Conservation (phyloP, 345 rosid genomes). For the Boechera stricta region DNA sequence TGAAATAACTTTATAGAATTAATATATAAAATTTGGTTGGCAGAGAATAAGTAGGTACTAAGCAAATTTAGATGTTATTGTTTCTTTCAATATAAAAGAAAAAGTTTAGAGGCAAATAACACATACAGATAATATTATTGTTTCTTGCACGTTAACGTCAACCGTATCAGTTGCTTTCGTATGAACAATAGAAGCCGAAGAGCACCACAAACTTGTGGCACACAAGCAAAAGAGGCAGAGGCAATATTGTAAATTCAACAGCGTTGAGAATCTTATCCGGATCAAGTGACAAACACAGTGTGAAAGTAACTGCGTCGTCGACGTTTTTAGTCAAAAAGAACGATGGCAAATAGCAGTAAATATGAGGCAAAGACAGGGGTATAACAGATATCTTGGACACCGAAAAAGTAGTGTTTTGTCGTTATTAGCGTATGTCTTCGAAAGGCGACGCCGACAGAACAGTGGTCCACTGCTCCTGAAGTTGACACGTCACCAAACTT, state of each 20-base stretch:
- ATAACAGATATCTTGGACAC: background rate
- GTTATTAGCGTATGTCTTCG: slow-evolving; percentile 36
- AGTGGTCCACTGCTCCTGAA: slow-evolving; percentile 51
- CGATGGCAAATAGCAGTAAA: slow-evolving; percentile 31
- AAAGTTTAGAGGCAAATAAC: background rate
- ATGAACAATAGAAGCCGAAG: slow-evolving; percentile 8
- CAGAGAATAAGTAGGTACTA: background rate
- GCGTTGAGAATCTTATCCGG: slow-evolving; percentile 42
- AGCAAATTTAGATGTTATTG: slow-evolving; percentile 15
- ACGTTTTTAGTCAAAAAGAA: slow-evolving; percentile 1
- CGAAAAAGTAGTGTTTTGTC: slow-evolving; percentile 66
- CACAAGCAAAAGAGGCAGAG: background rate
- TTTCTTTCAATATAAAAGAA: slow-evolving; percentile 3
- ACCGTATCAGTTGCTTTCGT: slow-evolving; percentile 25
- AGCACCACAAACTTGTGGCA: slow-evolving; percentile 23
- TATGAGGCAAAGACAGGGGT: slow-evolving; percentile 15
- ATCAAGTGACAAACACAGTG: slow-evolving; percentile 40
- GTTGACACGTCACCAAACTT: slow-evolving; percentile 47
- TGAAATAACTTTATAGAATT: slow-evolving; percentile 6
- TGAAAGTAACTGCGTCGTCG: slow-evolving; percentile 38
- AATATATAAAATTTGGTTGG: slow-evolving; percentile 22
- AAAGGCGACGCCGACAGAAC: slow-evolving; percentile 55
- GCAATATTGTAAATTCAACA: background rate
- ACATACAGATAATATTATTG: background rate
- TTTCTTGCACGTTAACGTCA: slow-evolving; percentile 43